Evolutionary conservation across 1,139 yeast species (phyloP).

Genomic region (Yamadazyma mexicana): DNA sequence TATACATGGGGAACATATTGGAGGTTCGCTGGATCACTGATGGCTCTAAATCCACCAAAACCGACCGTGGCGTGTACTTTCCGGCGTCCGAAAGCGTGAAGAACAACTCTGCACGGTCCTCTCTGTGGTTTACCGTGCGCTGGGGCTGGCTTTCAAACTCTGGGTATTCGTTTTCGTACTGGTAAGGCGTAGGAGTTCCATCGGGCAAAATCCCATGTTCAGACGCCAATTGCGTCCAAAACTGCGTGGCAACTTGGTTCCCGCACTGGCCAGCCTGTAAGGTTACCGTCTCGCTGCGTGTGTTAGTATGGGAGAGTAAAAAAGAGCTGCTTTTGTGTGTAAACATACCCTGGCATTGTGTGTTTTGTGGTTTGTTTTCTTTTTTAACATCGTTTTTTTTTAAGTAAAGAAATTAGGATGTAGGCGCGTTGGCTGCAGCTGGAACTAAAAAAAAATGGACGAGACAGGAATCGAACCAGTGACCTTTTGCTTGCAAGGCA

Average conservation of each 20-base stretch:
- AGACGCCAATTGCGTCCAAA: constrained; percentile 85
- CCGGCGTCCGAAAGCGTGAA: constrained; percentile 73
- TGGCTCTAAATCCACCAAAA: constrained; percentile 87
- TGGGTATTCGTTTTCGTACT: constrained; percentile 20
- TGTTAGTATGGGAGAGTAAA: constrained; percentile 26
- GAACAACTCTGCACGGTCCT: constrained; percentile 81
- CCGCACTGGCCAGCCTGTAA: constrained; percentile 85
- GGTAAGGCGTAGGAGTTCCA: constrained; percentile 50
- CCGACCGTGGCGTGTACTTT: constrained; percentile 83
- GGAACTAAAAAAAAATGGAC: constrained; percentile 45
- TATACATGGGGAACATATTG: constrained; percentile 66
- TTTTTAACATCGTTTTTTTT: neutral
- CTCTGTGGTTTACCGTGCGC: constrained; percentile 34
- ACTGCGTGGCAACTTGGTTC: constrained; percentile 89
- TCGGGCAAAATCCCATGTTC: constrained; percentile 86
- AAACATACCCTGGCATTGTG: constrained; percentile 32
- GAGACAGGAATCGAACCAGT: constrained; percentile 68
- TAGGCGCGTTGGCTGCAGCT: neutral
- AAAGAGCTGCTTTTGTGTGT: neutral
- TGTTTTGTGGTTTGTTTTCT: constrained; percentile 6
- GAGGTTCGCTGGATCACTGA: constrained; percentile 73
- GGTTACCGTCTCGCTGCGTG: constrained; percentile 38
- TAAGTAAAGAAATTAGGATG: neutral
- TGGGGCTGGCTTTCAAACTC: constrained; percentile 15
- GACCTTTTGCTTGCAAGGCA: constrained; percentile 70